Conservation (phyloP, 495 filamentous ascomycete genomes). For the Cladorrhinum samala region DNA sequence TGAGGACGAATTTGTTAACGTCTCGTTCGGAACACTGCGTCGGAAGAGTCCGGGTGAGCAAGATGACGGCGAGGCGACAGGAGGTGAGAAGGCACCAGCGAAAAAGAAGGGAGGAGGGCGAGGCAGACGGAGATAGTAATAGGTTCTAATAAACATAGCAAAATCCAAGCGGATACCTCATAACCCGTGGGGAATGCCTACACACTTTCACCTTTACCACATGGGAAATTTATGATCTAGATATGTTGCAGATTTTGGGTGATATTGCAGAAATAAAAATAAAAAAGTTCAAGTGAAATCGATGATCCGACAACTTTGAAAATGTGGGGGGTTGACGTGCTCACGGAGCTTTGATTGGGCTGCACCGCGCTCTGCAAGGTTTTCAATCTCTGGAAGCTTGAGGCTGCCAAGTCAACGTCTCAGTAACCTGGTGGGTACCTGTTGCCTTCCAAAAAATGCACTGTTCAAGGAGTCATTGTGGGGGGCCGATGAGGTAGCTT, state of each 20-base stretch:
- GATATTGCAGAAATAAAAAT: no score
- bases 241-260: no score
- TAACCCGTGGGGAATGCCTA: background rate
- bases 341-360: no score
- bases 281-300: background rate
- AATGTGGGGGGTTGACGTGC: no score
- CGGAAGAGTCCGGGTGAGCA: conserved; percentile 56
- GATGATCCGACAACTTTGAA: background rate
- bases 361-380: no score
- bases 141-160: background rate
- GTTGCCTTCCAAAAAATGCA: background rate
- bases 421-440: background rate
- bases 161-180: background rate
- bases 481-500: background rate
- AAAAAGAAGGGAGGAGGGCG: conserved; percentile 31
- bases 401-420: background rate
- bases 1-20: conserved; percentile 83
- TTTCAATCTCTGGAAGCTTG: background rate
- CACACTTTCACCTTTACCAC: background rate
- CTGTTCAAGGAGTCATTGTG: background rate
- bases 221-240: background rate
- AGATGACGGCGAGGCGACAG: conserved; percentile 33
- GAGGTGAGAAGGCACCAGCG: conserved; percentile 25
- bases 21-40: conserved; percentile 78
- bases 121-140: conserved; percentile 13